phyloP scores from a whole-genome alignment of 805 yeast species.

The Yamadazyma laniorum region DNA sequence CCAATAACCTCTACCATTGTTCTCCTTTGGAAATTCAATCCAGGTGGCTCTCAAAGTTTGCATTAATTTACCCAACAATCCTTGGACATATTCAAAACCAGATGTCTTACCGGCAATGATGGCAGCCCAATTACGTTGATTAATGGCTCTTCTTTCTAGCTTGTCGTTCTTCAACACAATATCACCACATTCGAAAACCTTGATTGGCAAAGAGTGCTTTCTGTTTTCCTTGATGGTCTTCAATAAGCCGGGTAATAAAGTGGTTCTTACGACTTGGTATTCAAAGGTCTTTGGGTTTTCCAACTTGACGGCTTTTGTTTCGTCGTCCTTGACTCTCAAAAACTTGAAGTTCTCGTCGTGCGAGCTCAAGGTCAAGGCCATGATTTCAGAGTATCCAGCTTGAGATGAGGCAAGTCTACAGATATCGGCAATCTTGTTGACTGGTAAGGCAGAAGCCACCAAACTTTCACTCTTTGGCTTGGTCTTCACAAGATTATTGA shows the following conservation, averaged over 20 bases:
- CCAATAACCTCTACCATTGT: conserved; percentile 77
- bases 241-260: conserved; percentile 88
- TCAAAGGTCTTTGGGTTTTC: conserved; percentile 96
- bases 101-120: conserved; percentile 91
- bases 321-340: conserved; percentile 71
- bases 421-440: conserved; percentile 89
- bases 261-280: conserved; percentile 96
- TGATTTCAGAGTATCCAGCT: conserved; percentile 93
- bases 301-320: conserved; percentile 77
- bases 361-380: conserved; percentile 93
- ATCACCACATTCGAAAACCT: conserved; percentile 94
- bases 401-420: conserved; percentile 88
- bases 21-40: conserved; percentile 55
- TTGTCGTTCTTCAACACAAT: conserved; percentile 79
- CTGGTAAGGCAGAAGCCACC: conserved; percentile 83
- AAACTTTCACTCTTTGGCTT: conserved; percentile 74
- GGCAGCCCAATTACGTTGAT: conserved; percentile 94
- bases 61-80: conserved; percentile 91
- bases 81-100: conserved; percentile 93
- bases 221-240: conserved; percentile 96
- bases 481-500: conserved; percentile 79
- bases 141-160: conserved; percentile 84
- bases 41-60: conserved; percentile 90
- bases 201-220: conserved; percentile 91
- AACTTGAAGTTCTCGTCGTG: conserved; percentile 95